phyloP scores from a whole-genome alignment of 1,284 basidiomycete genomes.

The Austroboletus niveus region DNA sequence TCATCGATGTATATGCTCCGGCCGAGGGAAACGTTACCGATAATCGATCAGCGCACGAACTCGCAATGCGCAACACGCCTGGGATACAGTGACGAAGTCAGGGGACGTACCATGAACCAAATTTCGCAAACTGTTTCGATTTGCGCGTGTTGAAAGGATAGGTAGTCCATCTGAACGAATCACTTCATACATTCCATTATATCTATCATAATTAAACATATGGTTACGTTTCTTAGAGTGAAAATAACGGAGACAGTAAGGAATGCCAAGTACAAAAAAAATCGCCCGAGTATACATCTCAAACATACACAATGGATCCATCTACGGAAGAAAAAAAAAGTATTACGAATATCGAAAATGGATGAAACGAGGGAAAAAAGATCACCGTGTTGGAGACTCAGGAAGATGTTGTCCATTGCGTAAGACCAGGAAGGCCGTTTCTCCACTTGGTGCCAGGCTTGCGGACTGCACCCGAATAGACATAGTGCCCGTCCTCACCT shows the following conservation, averaged over 20 bases:
- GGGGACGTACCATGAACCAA: no score
- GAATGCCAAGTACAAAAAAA: conserved; percentile 2
- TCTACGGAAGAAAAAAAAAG: conserved; percentile 3
- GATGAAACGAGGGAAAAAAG: not conserved
- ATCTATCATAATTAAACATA: conserved; percentile 23
- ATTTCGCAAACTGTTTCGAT: no score
- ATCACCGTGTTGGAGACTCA: conserved; percentile 6
- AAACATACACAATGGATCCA: conserved; percentile 15
- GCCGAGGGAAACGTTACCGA: no score
- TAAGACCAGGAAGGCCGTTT: conserved; percentile 25
- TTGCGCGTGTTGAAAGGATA: no score
- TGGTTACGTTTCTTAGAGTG: conserved; percentile 10
- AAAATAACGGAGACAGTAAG: conserved; percentile 3
- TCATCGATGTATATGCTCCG: no score
- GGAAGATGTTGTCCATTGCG: conserved; percentile 28
- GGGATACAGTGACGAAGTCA: no score
- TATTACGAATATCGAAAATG: conserved; percentile 3
- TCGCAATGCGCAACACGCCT: no score
- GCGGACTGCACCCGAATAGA: conserved; percentile 13
- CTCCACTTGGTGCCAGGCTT: conserved; percentile 20
- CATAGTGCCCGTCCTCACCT: conserved; percentile 23
- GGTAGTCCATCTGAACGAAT: no score
- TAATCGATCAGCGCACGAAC: no score
- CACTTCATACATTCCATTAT: conserved; percentile 19
- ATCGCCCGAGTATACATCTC: conserved; percentile 5